Percentiles rank a stretch among this genome's conserved stretches.
Evolutionary conservation across 2,329 filamentous ascomycete species (phyloP).

Genomic region (Xylariaceae sp.): DNA sequence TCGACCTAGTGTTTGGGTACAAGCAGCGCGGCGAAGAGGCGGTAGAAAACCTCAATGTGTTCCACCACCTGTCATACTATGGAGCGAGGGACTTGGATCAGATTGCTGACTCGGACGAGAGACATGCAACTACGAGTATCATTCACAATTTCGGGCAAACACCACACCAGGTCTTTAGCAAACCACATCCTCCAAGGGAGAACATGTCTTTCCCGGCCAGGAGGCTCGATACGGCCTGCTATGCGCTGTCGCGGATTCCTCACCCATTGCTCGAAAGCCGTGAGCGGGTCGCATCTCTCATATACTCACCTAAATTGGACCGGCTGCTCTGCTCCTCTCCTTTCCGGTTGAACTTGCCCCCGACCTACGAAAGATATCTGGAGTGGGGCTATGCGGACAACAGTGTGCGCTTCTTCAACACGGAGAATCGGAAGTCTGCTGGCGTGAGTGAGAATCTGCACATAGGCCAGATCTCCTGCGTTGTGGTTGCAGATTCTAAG

Average conservation of each 20-base stretch:
- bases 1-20: conserved; percentile 88
- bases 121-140: conserved; percentile 84
- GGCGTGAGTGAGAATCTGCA: conserved; percentile 93
- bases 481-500: conserved; percentile 80
- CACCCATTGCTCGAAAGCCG: conserved; percentile 71
- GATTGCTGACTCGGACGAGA: conserved; percentile 82
- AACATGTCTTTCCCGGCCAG: conserved; percentile 57
- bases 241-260: conserved; percentile 70
- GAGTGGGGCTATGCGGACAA: conserved; percentile 96
- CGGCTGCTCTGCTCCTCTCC: conserved; percentile 77
- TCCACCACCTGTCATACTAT: conserved; percentile 91
- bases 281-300: conserved; percentile 74
- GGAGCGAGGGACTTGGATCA: conserved; percentile 88
- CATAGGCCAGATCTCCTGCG: conserved; percentile 78
- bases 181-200: conserved; percentile 73
- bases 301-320: conserved; percentile 74
- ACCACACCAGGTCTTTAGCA: conserved; percentile 86
- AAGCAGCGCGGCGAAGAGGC: conserved; percentile 93
- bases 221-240: conserved; percentile 71
- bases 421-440: conserved; percentile 73
- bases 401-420: conserved; percentile 83
- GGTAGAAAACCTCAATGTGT: conserved; percentile 87
- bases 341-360: conserved; percentile 81
- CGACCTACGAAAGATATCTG: conserved; percentile 80
- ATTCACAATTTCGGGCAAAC: conserved; percentile 99